phyloP scores from a whole-genome alignment of 495 filamentous ascomycete species.

The Talaromyces nanjingensis region DNA sequence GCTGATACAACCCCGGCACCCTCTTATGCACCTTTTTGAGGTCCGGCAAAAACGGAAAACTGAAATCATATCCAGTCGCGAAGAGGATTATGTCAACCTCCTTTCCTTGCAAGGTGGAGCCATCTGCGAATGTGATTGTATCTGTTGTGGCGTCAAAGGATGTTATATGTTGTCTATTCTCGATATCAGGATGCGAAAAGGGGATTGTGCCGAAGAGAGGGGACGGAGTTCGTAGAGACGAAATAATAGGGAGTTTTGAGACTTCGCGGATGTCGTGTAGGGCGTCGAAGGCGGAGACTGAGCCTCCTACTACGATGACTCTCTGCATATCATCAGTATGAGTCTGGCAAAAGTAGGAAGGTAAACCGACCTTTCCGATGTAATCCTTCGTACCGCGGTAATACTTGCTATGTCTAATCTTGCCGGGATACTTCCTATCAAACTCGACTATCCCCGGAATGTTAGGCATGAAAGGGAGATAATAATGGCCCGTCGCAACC shows the following conservation, averaged over 20 bases:
- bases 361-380: conserved; percentile 19
- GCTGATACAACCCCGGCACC: conserved; percentile 23
- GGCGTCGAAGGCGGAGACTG: conserved; percentile 38
- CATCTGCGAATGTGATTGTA: conserved; percentile 51
- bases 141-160: conserved; percentile 29
- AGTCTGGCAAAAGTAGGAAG: neutral
- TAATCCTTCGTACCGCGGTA: conserved; percentile 33
- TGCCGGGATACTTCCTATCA: conserved; percentile 23
- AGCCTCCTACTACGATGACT: conserved; percentile 35
- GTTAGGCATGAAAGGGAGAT: conserved; percentile 61
- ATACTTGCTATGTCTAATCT: conserved; percentile 34
- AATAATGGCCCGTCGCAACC: conserved; percentile 75
- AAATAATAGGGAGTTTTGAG: conserved; percentile 27
- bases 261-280: conserved; percentile 27
- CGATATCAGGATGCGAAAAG: conserved; percentile 17
- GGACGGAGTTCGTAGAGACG: conserved; percentile 28
- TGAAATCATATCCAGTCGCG: conserved; percentile 5
- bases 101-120: conserved; percentile 20
- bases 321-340: conserved; percentile 11
- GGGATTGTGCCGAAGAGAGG: conserved; percentile 16
- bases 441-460: conserved; percentile 39
- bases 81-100: neutral
- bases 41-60: conserved; percentile 11
- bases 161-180: conserved; percentile 15
- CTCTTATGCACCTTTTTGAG: conserved; percentile 12